Evolutionary conservation across 2,329 filamentous ascomycete genomes (phyloP), one percentile per base, ranked within the genome.

Genomic region (Hymenoscyphus fraxineus): DNA sequence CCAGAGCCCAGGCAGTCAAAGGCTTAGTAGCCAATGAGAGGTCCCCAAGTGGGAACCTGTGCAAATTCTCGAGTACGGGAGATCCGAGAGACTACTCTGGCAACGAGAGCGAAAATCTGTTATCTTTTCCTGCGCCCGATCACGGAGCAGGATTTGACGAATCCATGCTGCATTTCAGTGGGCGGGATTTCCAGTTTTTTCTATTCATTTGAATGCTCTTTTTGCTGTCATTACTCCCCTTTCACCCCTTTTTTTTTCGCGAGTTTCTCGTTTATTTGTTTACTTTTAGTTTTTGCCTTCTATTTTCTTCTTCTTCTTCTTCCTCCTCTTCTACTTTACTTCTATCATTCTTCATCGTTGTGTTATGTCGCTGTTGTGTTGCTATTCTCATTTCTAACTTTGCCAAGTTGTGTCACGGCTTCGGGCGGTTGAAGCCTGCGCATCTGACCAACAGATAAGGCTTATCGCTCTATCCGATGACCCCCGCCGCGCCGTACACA

Each of bases 71-170:
- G 6, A 31, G 15, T 62, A 62, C 57, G 64, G 66, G 56, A 51
- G 39, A 1, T 15, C 35, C 44, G 32, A 61, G 60, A 54, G 41
- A 38, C 55, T 55, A 15, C 76, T 81, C 71, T 78, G 78, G 40
- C 76, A 74, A n/a, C 73, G 7, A 54, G 19, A 71, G 0, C 1
- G 62, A 32, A 32, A 54, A 54, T 54, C 47, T 54, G 19, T 54
- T 31, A 39, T 38, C 16, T 55, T 55, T 13, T 44, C 32, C 32
- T 32, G 31, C 32, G 16, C n/a, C 58, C 38, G 44, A 57, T 12
- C 35, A 19, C 39, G 55, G 55, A 22, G 19, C 15, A 5, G 44
- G 13, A 13, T 54, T 54, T 22, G 19, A 15, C 38, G 16, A 56
- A 41, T 32, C 10, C 19, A 40, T 58, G 47, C 31, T 31, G n/a